phyloP scores from a whole-genome alignment of 805 yeast species.

The Metschnikowia lunata region DNA sequence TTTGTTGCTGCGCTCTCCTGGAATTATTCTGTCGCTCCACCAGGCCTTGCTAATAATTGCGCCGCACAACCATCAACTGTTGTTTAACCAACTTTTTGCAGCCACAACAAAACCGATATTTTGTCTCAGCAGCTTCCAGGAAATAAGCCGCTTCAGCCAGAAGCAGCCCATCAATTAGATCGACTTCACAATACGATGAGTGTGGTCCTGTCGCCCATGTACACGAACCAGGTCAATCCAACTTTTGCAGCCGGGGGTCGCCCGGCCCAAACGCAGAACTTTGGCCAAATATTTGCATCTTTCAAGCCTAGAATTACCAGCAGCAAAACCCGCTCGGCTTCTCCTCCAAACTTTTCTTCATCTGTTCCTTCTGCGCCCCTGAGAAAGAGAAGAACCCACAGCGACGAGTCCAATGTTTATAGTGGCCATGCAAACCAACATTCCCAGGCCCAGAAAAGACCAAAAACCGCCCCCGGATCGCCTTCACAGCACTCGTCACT shows the following conservation, averaged over 20 bases:
- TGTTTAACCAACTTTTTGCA: too few species aligned
- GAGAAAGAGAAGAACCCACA: constrained; percentile 26
- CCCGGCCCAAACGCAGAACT: constrained; percentile 33
- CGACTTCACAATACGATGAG: constrained; percentile 20
- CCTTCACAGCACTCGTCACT: constrained; percentile 1
- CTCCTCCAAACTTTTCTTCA: constrained; percentile 6
- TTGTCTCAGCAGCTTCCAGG: too few species aligned
- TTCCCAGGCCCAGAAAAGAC: constrained; percentile 2
- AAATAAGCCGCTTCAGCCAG: too few species aligned
- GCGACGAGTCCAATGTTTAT: constrained; percentile 16
- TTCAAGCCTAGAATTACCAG: constrained; percentile 21
- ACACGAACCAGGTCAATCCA: constrained; percentile 26
- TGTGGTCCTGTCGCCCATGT: constrained; percentile 29
- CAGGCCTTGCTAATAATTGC: too few species aligned
- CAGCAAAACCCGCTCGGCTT: constrained; percentile 9
- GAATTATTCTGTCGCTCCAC: too few species aligned
- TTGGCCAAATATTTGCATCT: constrained; percentile 28
- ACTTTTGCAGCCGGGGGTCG: constrained; percentile 19
- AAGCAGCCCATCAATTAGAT: too few species aligned
- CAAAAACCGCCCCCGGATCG: constrained; percentile 15
- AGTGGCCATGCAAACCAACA: not conserved
- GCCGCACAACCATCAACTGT: too few species aligned
- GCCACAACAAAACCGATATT: too few species aligned
- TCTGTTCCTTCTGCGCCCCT: constrained; percentile 1
- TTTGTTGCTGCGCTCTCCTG: too few species aligned